phyloP scores from a whole-genome alignment of 1,139 yeast species.

The Debaryomyces sp. region DNA sequence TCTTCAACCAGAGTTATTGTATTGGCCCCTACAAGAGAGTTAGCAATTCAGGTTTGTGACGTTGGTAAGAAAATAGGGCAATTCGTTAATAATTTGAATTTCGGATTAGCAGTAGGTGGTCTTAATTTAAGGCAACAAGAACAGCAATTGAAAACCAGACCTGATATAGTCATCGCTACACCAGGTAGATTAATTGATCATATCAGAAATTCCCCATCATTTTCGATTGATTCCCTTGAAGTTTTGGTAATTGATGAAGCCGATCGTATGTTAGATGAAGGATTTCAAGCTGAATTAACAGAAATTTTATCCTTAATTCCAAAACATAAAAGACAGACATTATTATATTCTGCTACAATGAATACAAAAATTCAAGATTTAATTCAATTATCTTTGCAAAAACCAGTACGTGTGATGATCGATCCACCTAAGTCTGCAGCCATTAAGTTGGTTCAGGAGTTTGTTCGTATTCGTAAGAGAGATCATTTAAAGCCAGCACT shows the following conservation, averaged over 20 bases:
- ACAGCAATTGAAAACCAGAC: slow-evolving; percentile 86
- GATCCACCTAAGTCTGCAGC: slow-evolving; percentile 97
- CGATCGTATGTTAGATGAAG: slow-evolving; percentile 98
- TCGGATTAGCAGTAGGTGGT: slow-evolving; percentile 98
- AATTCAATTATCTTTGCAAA: slow-evolving; percentile 81
- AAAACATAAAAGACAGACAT: slow-evolving; percentile 81
- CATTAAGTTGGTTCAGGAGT: slow-evolving; percentile 82
- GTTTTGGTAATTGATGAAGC: slow-evolving; percentile 96
- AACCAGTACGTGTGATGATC: slow-evolving; percentile 93
- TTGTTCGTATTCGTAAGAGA: slow-evolving; percentile 90
- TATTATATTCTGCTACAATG: slow-evolving; percentile 97
- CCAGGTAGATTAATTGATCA: slow-evolving; percentile 98
- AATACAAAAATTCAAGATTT: slow-evolving; percentile 87
- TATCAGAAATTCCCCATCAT: slow-evolving; percentile 90
- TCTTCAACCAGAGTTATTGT: slow-evolving; percentile 90
- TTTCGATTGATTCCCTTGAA: slow-evolving; percentile 87
- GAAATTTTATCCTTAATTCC: slow-evolving; percentile 89
- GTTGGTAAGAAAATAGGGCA: slow-evolving; percentile 86
- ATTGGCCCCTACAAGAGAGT: slow-evolving; percentile 94
- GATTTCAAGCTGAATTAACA: slow-evolving; percentile 91
- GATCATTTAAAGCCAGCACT: slow-evolving; percentile 83
- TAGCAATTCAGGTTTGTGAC: slow-evolving; percentile 94
- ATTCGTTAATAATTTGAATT: slow-evolving; percentile 71
- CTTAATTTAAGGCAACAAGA: slow-evolving; percentile 92
- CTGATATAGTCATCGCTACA: slow-evolving; percentile 95